Base-by-base conservation (phyloP, 768 basidiomycete species). In the Gelatoporia subvermispora region DNA sequence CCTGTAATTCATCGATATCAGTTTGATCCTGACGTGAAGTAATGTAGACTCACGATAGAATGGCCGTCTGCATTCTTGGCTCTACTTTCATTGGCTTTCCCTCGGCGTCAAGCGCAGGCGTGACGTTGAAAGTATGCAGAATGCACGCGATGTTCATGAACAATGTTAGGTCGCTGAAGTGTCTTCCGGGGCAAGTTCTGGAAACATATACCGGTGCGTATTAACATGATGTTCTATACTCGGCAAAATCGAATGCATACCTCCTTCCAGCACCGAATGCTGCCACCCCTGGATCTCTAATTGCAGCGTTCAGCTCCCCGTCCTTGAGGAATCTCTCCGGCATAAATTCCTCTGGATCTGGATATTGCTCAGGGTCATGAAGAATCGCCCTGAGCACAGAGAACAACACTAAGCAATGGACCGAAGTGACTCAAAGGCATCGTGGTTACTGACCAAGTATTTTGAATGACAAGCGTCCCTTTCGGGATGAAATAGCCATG, bases 121-220 rank as follows among this genome's bases (percentile, higher is more conserved):
- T 34, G 16, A 67, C 50, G 23, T 57, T 44, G 48, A 66, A 65
- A 1, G 57, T 49, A 8, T 58, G 46, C 16, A 67, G 49, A 9
- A 62, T 40, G 18, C 52, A 60, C 3, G 60, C 57, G 35, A 62
- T 54, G 15, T 57, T 51, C 22, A 61, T 57, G 52, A 51, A 66
- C 3, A 63, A 46, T 15, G 56, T 55, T 4, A 51, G 49, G 24
- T 46, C 42, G 1, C 63, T 63, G 3, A 66, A 35, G 36, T 62
- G 50, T 38, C 58, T 51, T 11, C 65, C 65, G 15, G 65, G 62
- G 47, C 65, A 66, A 17, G 60, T 55, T 22, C 56, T 52, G 18
- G 16, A 9, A 9, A 15, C 7, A 8, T n/a, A 3, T 13, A 16
- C 24, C 18, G 9, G 10, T 3, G 15, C 11, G 4, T 20, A 24